A percentile compares a stretch with the other conserved stretches of the same genome.
Evolutionary conservation across 306 rosid genomes (phyloP).

Genomic region (Sicyos edulis): DNA sequence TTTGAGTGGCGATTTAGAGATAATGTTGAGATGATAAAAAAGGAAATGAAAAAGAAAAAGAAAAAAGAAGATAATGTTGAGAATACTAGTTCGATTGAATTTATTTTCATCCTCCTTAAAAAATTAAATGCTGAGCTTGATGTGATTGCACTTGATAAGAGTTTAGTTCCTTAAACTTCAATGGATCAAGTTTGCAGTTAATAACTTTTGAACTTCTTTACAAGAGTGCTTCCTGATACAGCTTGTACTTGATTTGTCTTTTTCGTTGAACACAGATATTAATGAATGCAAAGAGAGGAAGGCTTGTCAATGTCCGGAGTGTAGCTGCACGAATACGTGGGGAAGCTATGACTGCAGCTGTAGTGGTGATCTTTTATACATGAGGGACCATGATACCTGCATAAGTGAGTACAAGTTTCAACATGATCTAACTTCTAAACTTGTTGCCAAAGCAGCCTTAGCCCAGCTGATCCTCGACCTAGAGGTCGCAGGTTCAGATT

Average conservation of each 20-base stretch:
- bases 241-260: background rate
- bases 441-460: too few species aligned
- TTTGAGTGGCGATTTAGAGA: background rate
- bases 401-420: conserved; percentile 56
- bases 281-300: conserved; percentile 86
- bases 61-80: too few species aligned
- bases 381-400: conserved; percentile 92
- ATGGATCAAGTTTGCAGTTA: background rate
- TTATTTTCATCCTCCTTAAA: background rate
- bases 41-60: too few species aligned
- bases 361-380: conserved; percentile 78
- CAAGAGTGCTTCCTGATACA: background rate
- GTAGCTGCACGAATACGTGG: conserved; percentile 97
- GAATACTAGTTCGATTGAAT: background rate
- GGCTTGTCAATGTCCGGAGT: conserved; percentile 91
- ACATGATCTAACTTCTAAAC: background rate
- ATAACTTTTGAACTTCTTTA: background rate
- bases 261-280: conserved; percentile 51
- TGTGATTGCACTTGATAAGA: background rate
- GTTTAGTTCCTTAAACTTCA: background rate
- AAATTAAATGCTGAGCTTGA: background rate
- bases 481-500: too few species aligned
- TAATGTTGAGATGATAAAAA: background rate
- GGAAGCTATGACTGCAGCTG: conserved; percentile 92
- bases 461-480: too few species aligned